phyloP scores from a whole-genome alignment of 306 rosid genomes.

The Fragaria nilgerrensis region DNA sequence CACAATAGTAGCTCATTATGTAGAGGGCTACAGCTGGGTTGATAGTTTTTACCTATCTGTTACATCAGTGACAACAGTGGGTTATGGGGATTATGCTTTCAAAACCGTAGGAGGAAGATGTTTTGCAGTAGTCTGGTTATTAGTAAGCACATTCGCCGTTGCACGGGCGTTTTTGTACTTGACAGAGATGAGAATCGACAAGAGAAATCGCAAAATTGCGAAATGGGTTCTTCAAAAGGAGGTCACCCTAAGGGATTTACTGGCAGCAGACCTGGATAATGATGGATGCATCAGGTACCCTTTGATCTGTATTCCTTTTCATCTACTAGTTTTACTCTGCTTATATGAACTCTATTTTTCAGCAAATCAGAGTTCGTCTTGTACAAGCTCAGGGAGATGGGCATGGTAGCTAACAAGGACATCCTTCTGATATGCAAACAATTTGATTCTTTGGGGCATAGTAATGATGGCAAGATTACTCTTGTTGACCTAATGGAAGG shows the following conservation, averaged over 20 bases:
- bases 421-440: constrained; percentile 47
- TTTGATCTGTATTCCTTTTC: not conserved
- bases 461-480: constrained; percentile 56
- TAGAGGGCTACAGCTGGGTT: constrained; percentile 49
- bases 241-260: constrained; percentile 54
- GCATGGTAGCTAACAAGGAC: constrained; percentile 53
- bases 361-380: constrained; percentile 68
- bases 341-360: constrained; percentile 20
- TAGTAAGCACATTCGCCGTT: constrained; percentile 66
- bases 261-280: constrained; percentile 69
- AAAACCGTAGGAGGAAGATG: constrained; percentile 47
- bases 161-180: constrained; percentile 64
- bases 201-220: constrained; percentile 54
- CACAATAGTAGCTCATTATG: constrained; percentile 40
- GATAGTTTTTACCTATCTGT: constrained; percentile 64
- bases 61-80: constrained; percentile 73
- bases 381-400: constrained; percentile 80
- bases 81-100: constrained; percentile 67
- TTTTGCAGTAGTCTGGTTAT: constrained; percentile 66
- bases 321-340: not conserved
- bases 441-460: constrained; percentile 53
- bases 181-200: constrained; percentile 60
- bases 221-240: constrained; percentile 67
- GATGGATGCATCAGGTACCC: constrained; percentile 78
- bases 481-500: constrained; percentile 54